Evolutionary conservation across 1,284 basidiomycete species (phyloP), one percentile per base, ranked within the genome.

Genomic region (Rhodofomes roseus): DNA sequence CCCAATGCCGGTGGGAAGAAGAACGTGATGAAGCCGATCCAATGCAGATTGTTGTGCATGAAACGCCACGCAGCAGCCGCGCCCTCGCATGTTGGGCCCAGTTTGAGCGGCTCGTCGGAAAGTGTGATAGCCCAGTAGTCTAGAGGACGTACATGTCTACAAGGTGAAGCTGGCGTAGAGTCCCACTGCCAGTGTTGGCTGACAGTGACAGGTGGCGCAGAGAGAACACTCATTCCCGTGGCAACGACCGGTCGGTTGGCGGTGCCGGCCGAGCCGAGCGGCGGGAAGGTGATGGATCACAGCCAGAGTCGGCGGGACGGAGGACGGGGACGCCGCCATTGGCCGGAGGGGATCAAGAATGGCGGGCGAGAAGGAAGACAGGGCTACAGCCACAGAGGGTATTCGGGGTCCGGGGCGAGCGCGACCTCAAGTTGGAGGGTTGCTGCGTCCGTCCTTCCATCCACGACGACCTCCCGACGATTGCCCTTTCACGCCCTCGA

Each of bases 361-460:
- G 18, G 25, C 37, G 36, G 27, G 11, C 11, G 11, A 44, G 25
- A 27, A 48, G 4, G 7, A 48, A 20, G 5, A 11, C 12, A 6
- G 40, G 25, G 39, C 23, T 31, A 29, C 37, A 55, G 40, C 37
- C 23, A n/a, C 41, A 36, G 12, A n/a, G 25, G 29, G 56, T 57
- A 29, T 57, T 39, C 56, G 56, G 56, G 56, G 56, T 18, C 37
- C 2, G 16, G 31, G 9, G 12, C 18, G 18, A 16, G 12, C 3
- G 22, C 23, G 34, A 27, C 20, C 56, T 57, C 56, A 57, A 57
- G 56, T 57, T 52, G 50, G 50, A 48, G 53, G 16, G 36, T 48
- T 44, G 56, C 56, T 57, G 56, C 56, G 56, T 37, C 25, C 39
- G 36, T 57, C 50, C 43, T 25, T 53, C 50, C 8, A 57, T 57